A percentile compares a stretch with the other conserved stretches of the same genome.
Evolutionary conservation across 108 stramenopile species (phyloP).

Genomic region (Nannochloropsis gaditana): DNA sequence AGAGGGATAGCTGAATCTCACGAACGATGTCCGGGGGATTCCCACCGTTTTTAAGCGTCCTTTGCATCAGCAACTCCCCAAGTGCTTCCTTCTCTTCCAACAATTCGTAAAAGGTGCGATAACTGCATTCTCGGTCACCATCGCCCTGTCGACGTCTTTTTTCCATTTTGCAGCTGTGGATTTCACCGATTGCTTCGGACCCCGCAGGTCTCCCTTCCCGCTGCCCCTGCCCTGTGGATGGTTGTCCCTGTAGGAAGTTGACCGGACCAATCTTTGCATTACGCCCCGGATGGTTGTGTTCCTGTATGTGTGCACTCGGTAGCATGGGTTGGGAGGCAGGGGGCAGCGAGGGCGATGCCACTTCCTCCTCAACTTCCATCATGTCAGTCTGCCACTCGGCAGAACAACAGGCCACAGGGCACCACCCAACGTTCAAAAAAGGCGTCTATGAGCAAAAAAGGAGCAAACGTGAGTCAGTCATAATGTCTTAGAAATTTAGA

Average conservation of each 20-base stretch:
- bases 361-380: background rate
- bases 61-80: background rate
- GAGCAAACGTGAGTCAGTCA: background rate
- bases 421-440: background rate
- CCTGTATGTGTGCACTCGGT: background rate
- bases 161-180: background rate
- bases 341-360: background rate
- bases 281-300: too few species aligned
- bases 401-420: background rate
- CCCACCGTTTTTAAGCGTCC: background rate
- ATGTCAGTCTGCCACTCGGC: background rate
- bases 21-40: background rate
- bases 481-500: background rate
- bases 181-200: background rate
- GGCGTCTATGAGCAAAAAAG: background rate
- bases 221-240: background rate
- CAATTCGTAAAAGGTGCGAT: background rate
- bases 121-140: background rate
- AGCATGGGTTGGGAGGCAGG: background rate
- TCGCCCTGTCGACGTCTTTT: background rate
- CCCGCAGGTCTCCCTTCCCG: background rate
- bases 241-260: background rate
- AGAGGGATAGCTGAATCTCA: slow-evolving; percentile 1
- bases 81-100: slow-evolving; percentile 10
- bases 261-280: background rate